Conservation (phyloP, 495 filamentous ascomycete species). For the Lepraria neglecta region DNA sequence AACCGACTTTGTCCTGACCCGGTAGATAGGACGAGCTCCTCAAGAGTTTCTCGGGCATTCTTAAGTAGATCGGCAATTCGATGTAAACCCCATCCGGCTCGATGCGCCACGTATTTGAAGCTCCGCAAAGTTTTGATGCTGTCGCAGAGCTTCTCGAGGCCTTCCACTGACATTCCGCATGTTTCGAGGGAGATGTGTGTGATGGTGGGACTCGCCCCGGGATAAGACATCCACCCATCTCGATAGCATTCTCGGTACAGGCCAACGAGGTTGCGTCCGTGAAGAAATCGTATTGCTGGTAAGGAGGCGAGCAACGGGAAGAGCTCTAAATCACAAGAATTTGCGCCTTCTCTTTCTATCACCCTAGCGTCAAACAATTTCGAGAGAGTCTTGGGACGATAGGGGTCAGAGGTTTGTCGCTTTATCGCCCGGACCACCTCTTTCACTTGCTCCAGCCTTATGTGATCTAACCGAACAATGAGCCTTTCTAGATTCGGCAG, state of each 20-base stretch:
- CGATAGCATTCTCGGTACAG: conserved; percentile 27
- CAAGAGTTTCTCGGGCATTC: conserved; percentile 19
- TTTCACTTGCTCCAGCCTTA: conserved; percentile 23
- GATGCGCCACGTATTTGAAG: conserved; percentile 24
- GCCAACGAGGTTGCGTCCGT: conserved; percentile 23
- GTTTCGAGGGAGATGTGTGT: conserved; percentile 22
- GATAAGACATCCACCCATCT: conserved; percentile 25
- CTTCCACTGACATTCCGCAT: conserved; percentile 27
- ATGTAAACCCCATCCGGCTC: conserved; percentile 23
- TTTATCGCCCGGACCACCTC: conserved; percentile 25
- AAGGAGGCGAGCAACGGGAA: conserved; percentile 24
- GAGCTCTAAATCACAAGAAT: conserved; percentile 22
- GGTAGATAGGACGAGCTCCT: conserved; percentile 22
- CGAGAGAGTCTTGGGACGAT: conserved; percentile 13
- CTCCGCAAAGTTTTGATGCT: conserved; percentile 15
- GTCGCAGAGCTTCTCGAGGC: conserved; percentile 23
- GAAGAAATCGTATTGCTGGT: conserved; percentile 19
- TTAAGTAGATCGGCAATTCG: conserved; percentile 18
- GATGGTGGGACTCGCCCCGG: conserved; percentile 23
- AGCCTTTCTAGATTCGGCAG: conserved; percentile 20
- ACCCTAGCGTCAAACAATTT: conserved; percentile 21
- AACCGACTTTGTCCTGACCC: conserved; percentile 20
- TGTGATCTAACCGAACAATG: conserved; percentile 18
- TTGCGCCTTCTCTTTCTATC: conserved; percentile 14
- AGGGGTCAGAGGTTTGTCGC: conserved; percentile 1